Conservation (phyloP, 1,284 basidiomycete genomes). For the Leccinum subfulvum region DNA sequence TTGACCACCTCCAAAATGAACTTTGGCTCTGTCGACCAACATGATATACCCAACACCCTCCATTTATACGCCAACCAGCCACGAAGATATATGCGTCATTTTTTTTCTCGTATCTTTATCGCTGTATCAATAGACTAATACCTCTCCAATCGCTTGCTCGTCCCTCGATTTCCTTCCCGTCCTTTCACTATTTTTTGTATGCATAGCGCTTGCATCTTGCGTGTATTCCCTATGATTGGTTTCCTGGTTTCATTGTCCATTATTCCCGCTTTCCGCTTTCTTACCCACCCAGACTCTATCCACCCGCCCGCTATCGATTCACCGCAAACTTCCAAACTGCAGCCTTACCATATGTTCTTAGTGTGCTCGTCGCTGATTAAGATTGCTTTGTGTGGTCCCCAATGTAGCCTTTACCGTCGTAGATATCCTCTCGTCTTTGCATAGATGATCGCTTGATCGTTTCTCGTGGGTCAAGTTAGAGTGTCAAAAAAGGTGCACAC, state of each 20-base stretch:
- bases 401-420: too few relatives aligned
- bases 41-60: conserved; percentile 7
- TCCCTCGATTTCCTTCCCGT: too few relatives aligned
- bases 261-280: background rate
- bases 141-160: background rate
- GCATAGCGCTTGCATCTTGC: background rate
- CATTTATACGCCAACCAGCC: background rate
- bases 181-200: too few relatives aligned
- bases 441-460: too few relatives aligned
- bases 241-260: background rate
- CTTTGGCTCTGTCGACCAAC: background rate
- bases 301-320: background rate
- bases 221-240: background rate
- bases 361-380: too few relatives aligned
- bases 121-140: conserved; percentile 14
- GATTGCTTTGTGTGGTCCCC: too few relatives aligned
- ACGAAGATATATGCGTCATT: background rate
- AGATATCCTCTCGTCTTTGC: too few relatives aligned
- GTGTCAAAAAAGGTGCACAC: too few relatives aligned
- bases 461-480: too few relatives aligned
- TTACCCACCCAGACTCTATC: background rate
- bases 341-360: too few relatives aligned
- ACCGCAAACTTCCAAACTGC: background rate
- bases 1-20: background rate
- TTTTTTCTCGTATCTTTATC: background rate